These are phyloP conservation scores for Backusella mclennaniae DNA, from an alignment of 192 early-diverging fungal genomes.

Conservation along the genomic window DNA sequence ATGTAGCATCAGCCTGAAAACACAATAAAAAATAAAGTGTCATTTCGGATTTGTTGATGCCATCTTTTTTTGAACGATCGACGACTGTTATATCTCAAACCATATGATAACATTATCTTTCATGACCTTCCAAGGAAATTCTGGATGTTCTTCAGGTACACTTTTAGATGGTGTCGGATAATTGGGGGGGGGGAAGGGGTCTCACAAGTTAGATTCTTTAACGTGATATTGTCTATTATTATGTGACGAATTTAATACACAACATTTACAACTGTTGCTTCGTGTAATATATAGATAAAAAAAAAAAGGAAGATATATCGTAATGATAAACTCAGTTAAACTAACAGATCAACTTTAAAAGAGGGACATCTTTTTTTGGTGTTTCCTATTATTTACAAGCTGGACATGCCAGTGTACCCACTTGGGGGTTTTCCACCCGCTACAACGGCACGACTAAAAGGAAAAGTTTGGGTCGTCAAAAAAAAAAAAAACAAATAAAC, in stretches of 20 bases:
- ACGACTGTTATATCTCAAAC: neutral
- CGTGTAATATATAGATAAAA: neutral
- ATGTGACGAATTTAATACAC: neutral
- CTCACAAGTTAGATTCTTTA: too few species aligned
- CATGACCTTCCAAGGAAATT: neutral
- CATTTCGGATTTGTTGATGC: neutral
- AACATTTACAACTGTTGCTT: neutral
- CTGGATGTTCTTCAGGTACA: neutral
- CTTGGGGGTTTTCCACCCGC: too few species aligned
- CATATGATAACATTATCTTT: neutral
- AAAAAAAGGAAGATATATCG: neutral
- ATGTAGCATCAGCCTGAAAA: neutral
- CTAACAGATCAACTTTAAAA: neutral
- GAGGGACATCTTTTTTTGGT: neutral
- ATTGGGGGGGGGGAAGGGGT: neutral
- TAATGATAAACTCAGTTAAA: neutral
- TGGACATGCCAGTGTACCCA: too few species aligned
- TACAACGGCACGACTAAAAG: too few species aligned
- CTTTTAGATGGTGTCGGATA: neutral
- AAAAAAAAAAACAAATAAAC: too few species aligned
- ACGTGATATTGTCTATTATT: neutral
- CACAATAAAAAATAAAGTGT: neutral
- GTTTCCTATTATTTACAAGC: neutral
- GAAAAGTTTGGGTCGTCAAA: too few species aligned
- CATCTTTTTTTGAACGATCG: neutral